phyloP scores from a whole-genome alignment of 1,284 basidiomycete species.

The Malassezia yamatoensis region DNA sequence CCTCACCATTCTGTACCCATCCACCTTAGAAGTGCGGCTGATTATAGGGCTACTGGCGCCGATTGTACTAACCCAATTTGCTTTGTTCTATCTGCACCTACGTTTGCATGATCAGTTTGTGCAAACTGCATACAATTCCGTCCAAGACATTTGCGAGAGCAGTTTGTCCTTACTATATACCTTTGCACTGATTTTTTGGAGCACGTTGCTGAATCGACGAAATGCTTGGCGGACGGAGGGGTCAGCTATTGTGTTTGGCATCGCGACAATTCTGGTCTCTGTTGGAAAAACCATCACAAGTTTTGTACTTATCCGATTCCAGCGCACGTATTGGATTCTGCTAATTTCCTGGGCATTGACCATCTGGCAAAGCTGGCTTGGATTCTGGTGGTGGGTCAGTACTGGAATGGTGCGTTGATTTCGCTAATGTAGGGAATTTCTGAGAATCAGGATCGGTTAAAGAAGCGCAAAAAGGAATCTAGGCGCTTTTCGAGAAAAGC shows the following conservation, averaged over 20 bases:
- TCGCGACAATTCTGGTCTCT: constrained; percentile 41
- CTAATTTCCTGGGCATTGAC: constrained; percentile 43
- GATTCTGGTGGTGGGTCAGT: constrained; percentile 49
- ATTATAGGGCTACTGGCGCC: constrained; percentile 81
- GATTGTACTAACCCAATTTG: constrained; percentile 65
- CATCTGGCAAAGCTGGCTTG: constrained; percentile 47
- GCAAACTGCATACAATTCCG: constrained; percentile 60
- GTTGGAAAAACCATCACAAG: constrained; percentile 42
- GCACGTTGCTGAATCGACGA: constrained; percentile 73
- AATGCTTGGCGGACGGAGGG: constrained; percentile 84
- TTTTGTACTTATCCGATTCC: constrained; percentile 44
- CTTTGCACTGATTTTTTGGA: constrained; percentile 80
- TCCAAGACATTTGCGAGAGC: constrained; percentile 89
- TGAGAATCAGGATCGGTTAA: too few relatives aligned
- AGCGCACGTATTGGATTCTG: constrained; percentile 45
- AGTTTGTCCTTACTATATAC: constrained; percentile 90
- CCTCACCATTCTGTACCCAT: constrained; percentile 86
- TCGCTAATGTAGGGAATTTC: background rate
- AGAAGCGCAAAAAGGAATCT: too few relatives aligned
- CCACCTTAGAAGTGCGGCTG: constrained; percentile 74
- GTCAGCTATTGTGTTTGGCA: constrained; percentile 85
- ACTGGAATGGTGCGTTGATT: constrained; percentile 32
- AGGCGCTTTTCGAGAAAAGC: too few relatives aligned
- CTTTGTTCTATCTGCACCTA: constrained; percentile 74
- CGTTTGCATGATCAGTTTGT: constrained; percentile 52